Base-by-base conservation (phyloP, 1,284 basidiomycete genomes). In the Veloboletus limbatus region DNA sequence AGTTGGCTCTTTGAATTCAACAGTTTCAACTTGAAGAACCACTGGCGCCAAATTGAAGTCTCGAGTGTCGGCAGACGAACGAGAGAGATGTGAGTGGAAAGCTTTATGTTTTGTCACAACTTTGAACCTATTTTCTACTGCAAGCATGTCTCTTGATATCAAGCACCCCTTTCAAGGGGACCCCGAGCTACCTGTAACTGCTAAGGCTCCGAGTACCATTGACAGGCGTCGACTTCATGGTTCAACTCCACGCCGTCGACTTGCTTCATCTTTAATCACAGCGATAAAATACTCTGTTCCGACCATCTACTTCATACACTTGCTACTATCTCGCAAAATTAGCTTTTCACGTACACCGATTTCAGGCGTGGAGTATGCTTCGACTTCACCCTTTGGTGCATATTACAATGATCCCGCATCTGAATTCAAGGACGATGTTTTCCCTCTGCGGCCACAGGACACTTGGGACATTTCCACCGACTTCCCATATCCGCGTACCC, bases 381-480 rank as follows among this genome's bases (percentile, higher is more conserved):
- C 43, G 16, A 20, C 32, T 27, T 49, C 41, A 22, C 39, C 49
- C 13, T 43, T 46, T n/a, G 34, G 47, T 35, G 30, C 40, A 17
- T 33, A 51, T 33, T 17, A 41, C 14, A 57, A 68, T 30, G 57
- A 68, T 28, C 69, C 70, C 4, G 68, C 68, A n/a, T 67, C 66
- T 43, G 67, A 71, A 36, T 78, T 77, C 81, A 69, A 71, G 53
- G 78, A 87, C 59, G 71, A 86, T 46, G 58, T 79, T 17, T 88
- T 79, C 71, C 85, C 85, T 21, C 63, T 85, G 21, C 80, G 81
- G 31, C 69, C 72, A 41, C 81, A 77, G 45, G 78, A 77, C 3
- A 70, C 77, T 20, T 88, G 85, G 84, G 85, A 88, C 56, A 87
- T 88, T 49, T 86, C 85, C 16, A 85, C 82, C n/a, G 80, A 86